A percentile compares a stretch with the other conserved stretches of the same genome.
Evolutionary conservation across 2,329 filamentous ascomycete genomes (phyloP).

Genomic region (Claviceps spartinae): DNA sequence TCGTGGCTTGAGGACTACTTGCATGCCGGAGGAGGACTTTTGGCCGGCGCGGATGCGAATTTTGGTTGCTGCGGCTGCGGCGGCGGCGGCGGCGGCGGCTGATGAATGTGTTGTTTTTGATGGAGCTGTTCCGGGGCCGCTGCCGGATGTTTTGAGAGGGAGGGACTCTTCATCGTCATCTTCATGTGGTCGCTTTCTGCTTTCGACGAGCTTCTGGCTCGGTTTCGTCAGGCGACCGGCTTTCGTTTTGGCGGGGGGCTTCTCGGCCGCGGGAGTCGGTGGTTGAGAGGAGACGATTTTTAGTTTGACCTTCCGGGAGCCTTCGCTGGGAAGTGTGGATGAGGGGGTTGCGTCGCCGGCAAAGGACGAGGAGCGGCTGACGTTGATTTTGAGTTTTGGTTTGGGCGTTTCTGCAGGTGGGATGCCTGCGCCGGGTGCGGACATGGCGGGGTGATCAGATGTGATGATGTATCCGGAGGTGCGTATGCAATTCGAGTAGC

Average conservation of each 20-base stretch:
- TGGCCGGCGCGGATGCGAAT: conserved; percentile 36
- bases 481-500: too few relatives aligned
- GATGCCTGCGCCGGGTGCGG: conserved; percentile 7
- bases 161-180: conserved; percentile 35
- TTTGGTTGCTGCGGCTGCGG: conserved; percentile 28
- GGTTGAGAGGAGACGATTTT: conserved; percentile 27
- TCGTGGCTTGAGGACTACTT: conserved; percentile 43
- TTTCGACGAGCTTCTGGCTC: conserved; percentile 40
- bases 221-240: conserved; percentile 46
- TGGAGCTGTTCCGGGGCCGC: not conserved
- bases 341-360: conserved; percentile 14
- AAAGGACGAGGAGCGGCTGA: conserved; percentile 23
- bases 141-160: conserved; percentile 8
- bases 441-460: not conserved
- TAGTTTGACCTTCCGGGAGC: conserved; percentile 27
- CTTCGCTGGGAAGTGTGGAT: conserved; percentile 18
- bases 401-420: conserved; percentile 18
- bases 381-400: conserved; percentile 26
- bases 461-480: too few relatives aligned
- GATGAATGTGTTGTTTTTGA: not conserved
- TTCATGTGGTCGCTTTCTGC: conserved; percentile 48
- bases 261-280: conserved; percentile 19
- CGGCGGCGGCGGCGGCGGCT: not conserved
- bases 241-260: conserved; percentile 35
- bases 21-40: conserved; percentile 19